These are phyloP conservation scores for Meyerozyma guilliermondii DNA, from an alignment of 1,139 yeast species.

Conservation along the genomic window DNA sequence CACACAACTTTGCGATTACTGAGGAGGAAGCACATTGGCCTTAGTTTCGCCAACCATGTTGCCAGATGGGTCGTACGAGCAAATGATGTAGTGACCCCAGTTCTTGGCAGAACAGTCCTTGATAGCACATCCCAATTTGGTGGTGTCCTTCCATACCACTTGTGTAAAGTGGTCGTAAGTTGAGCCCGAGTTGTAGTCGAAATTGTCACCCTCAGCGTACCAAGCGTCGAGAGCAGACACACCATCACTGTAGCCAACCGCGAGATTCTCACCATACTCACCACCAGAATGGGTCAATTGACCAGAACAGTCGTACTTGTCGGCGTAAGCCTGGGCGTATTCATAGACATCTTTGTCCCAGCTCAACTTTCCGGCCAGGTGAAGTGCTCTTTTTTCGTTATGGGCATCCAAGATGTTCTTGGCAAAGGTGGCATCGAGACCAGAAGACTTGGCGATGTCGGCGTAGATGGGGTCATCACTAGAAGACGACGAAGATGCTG, in stretches of 20 bases:
- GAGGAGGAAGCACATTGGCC: conserved; percentile 43
- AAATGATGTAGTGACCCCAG: conserved; percentile 49
- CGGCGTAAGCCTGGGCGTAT: conserved; percentile 70
- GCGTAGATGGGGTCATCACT: conserved; percentile 9
- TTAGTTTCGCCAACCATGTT: conserved; percentile 43
- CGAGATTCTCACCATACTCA: conserved; percentile 82
- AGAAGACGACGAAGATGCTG: conserved; percentile 1
- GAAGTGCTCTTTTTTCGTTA: conserved; percentile 64
- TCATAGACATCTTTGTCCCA: conserved; percentile 64
- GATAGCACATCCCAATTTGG: conserved; percentile 69
- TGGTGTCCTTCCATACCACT: conserved; percentile 71
- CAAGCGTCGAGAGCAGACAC: conserved; percentile 66
- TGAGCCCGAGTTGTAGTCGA: conserved; percentile 40
- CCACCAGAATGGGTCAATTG: conserved; percentile 72
- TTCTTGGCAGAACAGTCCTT: conserved; percentile 41
- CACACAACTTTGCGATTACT: neutral
- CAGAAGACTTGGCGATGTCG: conserved; percentile 9
- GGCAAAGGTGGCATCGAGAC: conserved; percentile 29
- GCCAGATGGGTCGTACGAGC: conserved; percentile 51
- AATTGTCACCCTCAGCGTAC: conserved; percentile 66
- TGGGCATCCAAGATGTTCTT: conserved; percentile 49
- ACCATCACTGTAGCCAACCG: conserved; percentile 61
- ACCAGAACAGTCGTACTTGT: conserved; percentile 66
- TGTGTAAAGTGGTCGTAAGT: conserved; percentile 76
- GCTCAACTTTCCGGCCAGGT: conserved; percentile 51